Evolutionary conservation across 805 yeast genomes (phyloP).

Genomic region (Saturnispora saitoi): DNA sequence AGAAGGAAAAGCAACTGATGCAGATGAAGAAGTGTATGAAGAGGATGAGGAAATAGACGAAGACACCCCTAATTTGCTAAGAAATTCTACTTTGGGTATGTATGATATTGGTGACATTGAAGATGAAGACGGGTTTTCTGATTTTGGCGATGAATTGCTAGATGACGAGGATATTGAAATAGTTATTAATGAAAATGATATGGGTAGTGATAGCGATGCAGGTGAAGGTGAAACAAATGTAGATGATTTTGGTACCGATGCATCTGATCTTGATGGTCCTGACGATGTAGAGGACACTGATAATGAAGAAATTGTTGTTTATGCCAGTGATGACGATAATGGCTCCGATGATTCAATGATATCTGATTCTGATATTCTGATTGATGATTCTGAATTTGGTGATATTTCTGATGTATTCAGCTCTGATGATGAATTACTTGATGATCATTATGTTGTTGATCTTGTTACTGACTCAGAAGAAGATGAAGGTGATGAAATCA

Average conservation of each 20-base stretch:
- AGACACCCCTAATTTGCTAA: slow-evolving; percentile 74
- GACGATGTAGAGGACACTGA: slow-evolving; percentile 23
- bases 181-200: slow-evolving; percentile 23
- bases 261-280: slow-evolving; percentile 24
- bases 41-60: slow-evolving; percentile 45
- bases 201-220: slow-evolving; percentile 27
- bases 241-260: slow-evolving; percentile 29
- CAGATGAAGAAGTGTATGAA: slow-evolving; percentile 29
- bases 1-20: slow-evolving; percentile 27
- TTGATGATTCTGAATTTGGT: slow-evolving; percentile 5
- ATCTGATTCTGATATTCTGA: not conserved
- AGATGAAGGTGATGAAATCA: slow-evolving; percentile 16
- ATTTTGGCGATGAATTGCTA: slow-evolving; percentile 17
- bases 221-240: slow-evolving; percentile 14
- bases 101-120: slow-evolving; percentile 63
- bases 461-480: slow-evolving; percentile 15
- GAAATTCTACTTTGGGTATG: slow-evolving; percentile 90
- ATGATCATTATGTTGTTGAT: slow-evolving; percentile 22
- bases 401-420: slow-evolving; percentile 8
- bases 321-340: slow-evolving; percentile 4
- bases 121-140: slow-evolving; percentile 18
- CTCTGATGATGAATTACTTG: slow-evolving; percentile 21
- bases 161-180: slow-evolving; percentile 20
- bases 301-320: slow-evolving; percentile 26
- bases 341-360: not conserved